A percentile compares a stretch with the other conserved stretches of the same genome.
phyloP scores from a whole-genome alignment of 108 stramenopile genomes.

The Nitzschia sp. region DNA sequence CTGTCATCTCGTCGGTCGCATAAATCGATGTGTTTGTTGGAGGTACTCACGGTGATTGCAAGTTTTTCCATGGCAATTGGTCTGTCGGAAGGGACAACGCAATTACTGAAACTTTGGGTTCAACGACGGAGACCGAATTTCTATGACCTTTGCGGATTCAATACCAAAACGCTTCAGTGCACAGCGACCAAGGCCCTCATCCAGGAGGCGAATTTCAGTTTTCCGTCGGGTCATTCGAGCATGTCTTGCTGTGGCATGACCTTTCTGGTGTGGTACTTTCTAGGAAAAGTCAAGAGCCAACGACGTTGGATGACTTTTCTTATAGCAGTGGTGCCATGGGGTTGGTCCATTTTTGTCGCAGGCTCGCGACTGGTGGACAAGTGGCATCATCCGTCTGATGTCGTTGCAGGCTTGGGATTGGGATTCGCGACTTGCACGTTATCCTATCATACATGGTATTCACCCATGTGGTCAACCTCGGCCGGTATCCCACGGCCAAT shows the following conservation, averaged over 20 bases:
- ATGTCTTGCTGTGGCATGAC: constrained; percentile 68
- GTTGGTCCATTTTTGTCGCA: constrained; percentile 49
- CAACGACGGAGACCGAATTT: constrained; percentile 78
- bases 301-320: background rate
- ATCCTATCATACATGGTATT: constrained; percentile 70
- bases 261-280: constrained; percentile 58
- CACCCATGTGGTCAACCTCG: constrained; percentile 44
- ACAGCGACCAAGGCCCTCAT: constrained; percentile 46
- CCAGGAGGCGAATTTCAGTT: constrained; percentile 65
- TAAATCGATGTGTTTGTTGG: constrained; percentile 6
- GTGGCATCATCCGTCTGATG: constrained; percentile 87
- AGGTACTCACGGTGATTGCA: constrained; percentile 49
- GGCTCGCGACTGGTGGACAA: constrained; percentile 58
- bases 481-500: constrained; percentile 59
- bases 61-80: constrained; percentile 57
- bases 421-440: constrained; percentile 53
- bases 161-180: constrained; percentile 46
- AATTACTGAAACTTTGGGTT: constrained; percentile 69
- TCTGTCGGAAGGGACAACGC: constrained; percentile 61
- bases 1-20: background rate
- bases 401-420: constrained; percentile 69
- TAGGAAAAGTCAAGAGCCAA: constrained; percentile 19
- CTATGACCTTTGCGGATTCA: constrained; percentile 78
- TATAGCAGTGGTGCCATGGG: constrained; percentile 27
- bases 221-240: constrained; percentile 81